phyloP scores from a whole-genome alignment of 495 filamentous ascomycete genomes.

The Hyaloscypha finlandica region DNA sequence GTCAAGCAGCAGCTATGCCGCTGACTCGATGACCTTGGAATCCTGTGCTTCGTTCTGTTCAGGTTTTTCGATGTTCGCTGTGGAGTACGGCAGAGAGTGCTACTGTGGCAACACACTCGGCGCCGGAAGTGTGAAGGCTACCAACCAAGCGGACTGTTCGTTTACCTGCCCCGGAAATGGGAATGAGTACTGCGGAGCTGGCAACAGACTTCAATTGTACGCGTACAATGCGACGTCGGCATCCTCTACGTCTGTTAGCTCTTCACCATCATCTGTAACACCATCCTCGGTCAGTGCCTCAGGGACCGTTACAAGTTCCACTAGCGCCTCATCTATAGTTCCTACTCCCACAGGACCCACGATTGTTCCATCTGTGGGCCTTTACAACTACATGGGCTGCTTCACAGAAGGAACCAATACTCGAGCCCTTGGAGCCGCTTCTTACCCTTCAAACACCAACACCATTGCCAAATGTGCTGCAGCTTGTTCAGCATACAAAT shows the following conservation, averaged over 20 bases:
- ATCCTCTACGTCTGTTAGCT: conserved; percentile 10
- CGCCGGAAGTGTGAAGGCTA: conserved; percentile 38
- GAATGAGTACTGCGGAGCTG: conserved; percentile 47
- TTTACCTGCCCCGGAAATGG: conserved; percentile 48
- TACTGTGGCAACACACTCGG: conserved; percentile 50
- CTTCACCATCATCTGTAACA: conserved; percentile 1
- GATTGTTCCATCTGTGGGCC: conserved; percentile 39
- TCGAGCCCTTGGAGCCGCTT: conserved; percentile 33
- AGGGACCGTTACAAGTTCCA: conserved; percentile 8
- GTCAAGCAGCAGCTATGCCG: conserved; percentile 46
- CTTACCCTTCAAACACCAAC: conserved; percentile 46
- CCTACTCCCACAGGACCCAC: conserved; percentile 26
- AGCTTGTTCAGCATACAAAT: conserved; percentile 47
- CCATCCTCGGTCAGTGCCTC: background rate
- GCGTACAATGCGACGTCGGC: background rate
- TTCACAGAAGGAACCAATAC: conserved; percentile 43
- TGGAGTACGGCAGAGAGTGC: conserved; percentile 39
- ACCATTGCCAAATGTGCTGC: conserved; percentile 49
- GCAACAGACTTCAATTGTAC: conserved; percentile 33
- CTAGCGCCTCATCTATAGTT: conserved; percentile 1
- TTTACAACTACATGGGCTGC: conserved; percentile 47
- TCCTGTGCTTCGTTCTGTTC: conserved; percentile 36
- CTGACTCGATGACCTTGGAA: conserved; percentile 54
- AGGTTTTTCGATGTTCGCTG: conserved; percentile 23
- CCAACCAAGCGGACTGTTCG: conserved; percentile 32